Base-by-base conservation (phyloP, 257 asterid genomes). In the Mentha longifolia region DNA sequence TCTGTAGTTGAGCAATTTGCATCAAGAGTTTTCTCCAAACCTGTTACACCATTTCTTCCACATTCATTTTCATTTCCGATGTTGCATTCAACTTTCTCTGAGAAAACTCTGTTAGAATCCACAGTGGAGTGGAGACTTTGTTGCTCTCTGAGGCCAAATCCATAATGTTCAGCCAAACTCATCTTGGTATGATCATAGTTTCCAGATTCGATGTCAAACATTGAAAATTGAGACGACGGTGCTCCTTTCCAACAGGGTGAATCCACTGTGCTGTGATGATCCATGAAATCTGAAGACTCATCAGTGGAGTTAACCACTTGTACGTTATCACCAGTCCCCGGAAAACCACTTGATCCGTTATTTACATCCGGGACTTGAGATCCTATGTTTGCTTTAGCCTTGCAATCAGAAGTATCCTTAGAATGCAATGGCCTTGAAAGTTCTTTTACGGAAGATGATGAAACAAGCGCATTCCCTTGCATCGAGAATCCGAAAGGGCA, bases 221-320 rank as follows among this genome's bases (percentile, higher is more conserved):
- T 52, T 31, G 94, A 76, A 60, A 83, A 73, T 20, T 74, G 85
- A 76, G 91, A 81, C 71, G 87, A 84, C 5, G 92, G 82, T 54
- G 96, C 88, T 58, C 98, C 98, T 85, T 80, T 95, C 97, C 98
- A 95, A 84, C 99, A 95, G 60, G 99, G 99, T 16, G 99, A 95
- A 82, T 95, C 99, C 42, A 79, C 95, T 51, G 74, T 79, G 83
- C 74, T 87, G 67, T 83, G 85, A 78, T 78, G 83, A 76, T 94
- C 96, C 9, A 85, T n/a, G 67, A 79, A 65, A 74, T 91, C 98
- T 17, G 86, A 72, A 77, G 79, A 84, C 64, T 72, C 74, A 72
- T 78, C 87, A 62, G 79, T 31, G 42, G 84, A 73, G 70, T 80
- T 68, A 55, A 73, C 77, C 33, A 58, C 78, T 82, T 75, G 81